Evolutionary conservation across 164 flowering plant species (phyloP), one percentile per base, ranked within the genome.

Genomic region (Sextonia rubra): DNA sequence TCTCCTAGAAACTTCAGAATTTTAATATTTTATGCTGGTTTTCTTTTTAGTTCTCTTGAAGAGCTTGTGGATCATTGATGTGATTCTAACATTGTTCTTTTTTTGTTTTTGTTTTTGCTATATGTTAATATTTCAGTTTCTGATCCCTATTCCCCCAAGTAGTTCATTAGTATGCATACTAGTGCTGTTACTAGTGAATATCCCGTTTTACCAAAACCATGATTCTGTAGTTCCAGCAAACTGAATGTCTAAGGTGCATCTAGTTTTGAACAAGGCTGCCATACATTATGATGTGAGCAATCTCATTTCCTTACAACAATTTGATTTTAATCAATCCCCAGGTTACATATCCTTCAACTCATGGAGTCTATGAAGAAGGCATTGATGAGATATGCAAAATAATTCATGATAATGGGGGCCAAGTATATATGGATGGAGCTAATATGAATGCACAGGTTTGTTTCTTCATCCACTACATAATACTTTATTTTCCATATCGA

Each of bases 401-500:
- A 47, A 93, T 95, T 77, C 99, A 95, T 79, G 98, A 95, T 72
- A 95, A 95, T 80, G 99, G 99, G 44, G 99, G 99, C 56, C 99
- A 95, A 82, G 99, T 95, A 60, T 95, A 95, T 82, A 95, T 95
- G 99, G 99, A 95, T 82, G 99, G 99, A 22, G 99, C 99, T 61
- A 95, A 95, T 89, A 93, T 95, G 99, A 95, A 95, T 80, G 99
- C 99, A 29, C 98, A 95, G 98, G 99, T 93, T 70, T 47, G 67
- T 70, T 74, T 81, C 60, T 47, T 71, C 47, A 17, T 48, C 22
- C 61, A 15, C 12, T 32, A 69, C 17, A 32, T 22, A 18, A 44
- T 66, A 15, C 37, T 11, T 64, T 11, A 22, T 17, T 29, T 64
- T 37, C 23, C 30, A 63, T 15, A 48, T 44, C 22, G 25, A 12